Evolutionary conservation across 2,329 filamentous ascomycete species (phyloP), one percentile per base, ranked within the genome.

Genomic region (Hypoxylon sp.): DNA sequence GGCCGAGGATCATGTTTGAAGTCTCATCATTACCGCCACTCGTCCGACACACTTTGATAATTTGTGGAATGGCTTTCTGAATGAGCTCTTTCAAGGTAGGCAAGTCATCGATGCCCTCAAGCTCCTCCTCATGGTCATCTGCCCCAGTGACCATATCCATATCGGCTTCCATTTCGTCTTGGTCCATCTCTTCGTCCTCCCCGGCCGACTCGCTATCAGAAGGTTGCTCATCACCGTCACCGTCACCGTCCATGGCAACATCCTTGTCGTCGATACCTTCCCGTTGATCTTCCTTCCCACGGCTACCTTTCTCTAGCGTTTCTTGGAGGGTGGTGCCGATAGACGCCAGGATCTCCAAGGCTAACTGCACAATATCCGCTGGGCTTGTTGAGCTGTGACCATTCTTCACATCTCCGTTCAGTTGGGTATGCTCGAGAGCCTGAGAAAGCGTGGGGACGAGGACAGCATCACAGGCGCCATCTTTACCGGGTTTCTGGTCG

Each of bases 91-190:
- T 83, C 35, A 90, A 81, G 3, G 87, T 86, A 13, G 87, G 86
- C 26, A 88, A 77, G 69, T 88, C 84, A 67, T 87, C 82, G 52
- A 87, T 81, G 46, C 79, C 80, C 58, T 71, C 80, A 10, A 78
- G 74, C n/a, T 82, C 80, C 29, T 83, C 81, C 19, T 79, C 81
- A 6, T 82, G 81, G 19, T 81, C 80, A 44, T 82, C 81, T 26
- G 74, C 81, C 2, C 86, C 87, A 0, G 86, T 86, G 1, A 92
- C 88, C 78, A 87, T 84, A 3, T 88, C 88, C 86, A 92, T 90
- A 73, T 92, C 90, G 29, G 86, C 87, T 66, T 87, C 83, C 67
- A 91, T 85, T 54, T 86, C 86, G 55, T 86, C 86, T 26, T 86
- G 80, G 58, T 85, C 82, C 83, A 88, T 87, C 62, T 87, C 86